Evolutionary conservation across 257 asterid species (phyloP).

Genomic region (Solanum verrucosum): DNA sequence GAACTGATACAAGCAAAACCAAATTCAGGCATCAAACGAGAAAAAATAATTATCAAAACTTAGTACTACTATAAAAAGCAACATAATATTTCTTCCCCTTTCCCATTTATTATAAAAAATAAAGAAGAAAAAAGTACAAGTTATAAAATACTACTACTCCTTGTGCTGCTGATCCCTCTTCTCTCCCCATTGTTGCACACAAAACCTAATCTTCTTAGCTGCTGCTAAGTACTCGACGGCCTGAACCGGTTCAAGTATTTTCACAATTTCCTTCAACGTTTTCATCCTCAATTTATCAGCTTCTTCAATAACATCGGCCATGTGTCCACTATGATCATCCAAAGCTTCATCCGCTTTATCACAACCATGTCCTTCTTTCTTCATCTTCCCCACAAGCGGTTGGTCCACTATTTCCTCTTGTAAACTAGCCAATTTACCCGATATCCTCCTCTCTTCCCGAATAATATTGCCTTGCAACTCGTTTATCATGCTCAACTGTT

Average conservation of each 20-base stretch:
- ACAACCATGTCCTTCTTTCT: neutral
- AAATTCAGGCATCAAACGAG: too few relatives aligned
- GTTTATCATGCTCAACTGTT: conserved; percentile 22
- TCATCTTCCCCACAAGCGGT: conserved; percentile 17
- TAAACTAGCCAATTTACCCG: conserved; percentile 12
- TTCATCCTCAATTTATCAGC: conserved; percentile 37
- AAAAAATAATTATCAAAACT: too few relatives aligned
- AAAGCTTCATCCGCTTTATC: conserved; percentile 16
- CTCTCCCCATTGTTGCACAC: conserved; percentile 38
- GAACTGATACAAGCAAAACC: too few relatives aligned
- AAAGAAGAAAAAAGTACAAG: too few relatives aligned
- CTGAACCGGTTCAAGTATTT: conserved; percentile 35
- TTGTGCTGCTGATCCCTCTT: too few relatives aligned
- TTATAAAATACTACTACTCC: too few relatives aligned
- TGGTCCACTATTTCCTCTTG: conserved; percentile 38
- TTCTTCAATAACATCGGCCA: conserved; percentile 28
- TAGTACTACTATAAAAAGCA: too few relatives aligned
- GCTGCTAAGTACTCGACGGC: conserved; percentile 43
- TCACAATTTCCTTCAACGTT: conserved; percentile 17
- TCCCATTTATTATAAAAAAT: too few relatives aligned
- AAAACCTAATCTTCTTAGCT: conserved; percentile 31
- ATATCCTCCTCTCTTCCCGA: conserved; percentile 22
- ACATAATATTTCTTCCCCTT: too few relatives aligned
- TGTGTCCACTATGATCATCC: conserved; percentile 17
- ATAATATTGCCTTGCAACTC: conserved; percentile 28